Conservation (phyloP, 2,329 filamentous ascomycete genomes). For the Aureobasidium sp. region DNA sequence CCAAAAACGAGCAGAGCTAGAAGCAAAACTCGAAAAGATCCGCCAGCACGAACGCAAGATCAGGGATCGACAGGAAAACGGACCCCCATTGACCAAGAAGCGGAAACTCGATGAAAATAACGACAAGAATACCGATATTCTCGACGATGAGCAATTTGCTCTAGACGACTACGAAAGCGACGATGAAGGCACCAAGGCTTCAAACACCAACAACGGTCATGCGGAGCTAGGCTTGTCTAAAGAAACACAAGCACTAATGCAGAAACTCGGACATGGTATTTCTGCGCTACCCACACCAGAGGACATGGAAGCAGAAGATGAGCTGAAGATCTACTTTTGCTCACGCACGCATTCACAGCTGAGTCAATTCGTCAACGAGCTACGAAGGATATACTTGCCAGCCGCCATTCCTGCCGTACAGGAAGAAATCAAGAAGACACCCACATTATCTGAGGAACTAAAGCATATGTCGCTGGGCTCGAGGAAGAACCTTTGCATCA, state of each 20-base stretch:
- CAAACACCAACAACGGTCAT: slow-evolving; percentile 14
- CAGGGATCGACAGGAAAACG: slow-evolving; percentile 40
- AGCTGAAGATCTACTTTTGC: slow-evolving; percentile 82
- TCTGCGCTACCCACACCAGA: slow-evolving; percentile 29
- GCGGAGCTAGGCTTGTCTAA: slow-evolving; percentile 50
- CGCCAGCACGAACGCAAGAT: slow-evolving; percentile 54
- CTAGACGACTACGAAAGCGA: slow-evolving; percentile 68
- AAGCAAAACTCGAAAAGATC: slow-evolving; percentile 57
- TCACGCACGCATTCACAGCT: slow-evolving; percentile 90
- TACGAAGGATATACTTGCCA: slow-evolving; percentile 69
- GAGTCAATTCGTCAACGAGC: slow-evolving; percentile 76
- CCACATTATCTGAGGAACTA: slow-evolving; percentile 46
- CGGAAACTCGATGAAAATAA: slow-evolving; percentile 21
- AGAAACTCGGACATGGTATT: slow-evolving; percentile 36
- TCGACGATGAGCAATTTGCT: slow-evolving; percentile 58
- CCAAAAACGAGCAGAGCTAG: slow-evolving; percentile 60
- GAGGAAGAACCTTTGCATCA: slow-evolving; percentile 83
- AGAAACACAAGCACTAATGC: slow-evolving; percentile 66
- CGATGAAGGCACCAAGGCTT: slow-evolving; percentile 33
- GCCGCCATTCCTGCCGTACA: slow-evolving; percentile 46
- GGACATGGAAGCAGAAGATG: slow-evolving; percentile 49
- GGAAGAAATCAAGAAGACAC: slow-evolving; percentile 10
- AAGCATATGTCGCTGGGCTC: slow-evolving; percentile 81
- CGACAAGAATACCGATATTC: slow-evolving; percentile 15
- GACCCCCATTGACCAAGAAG: slow-evolving; percentile 42